Conservation (phyloP, 257 asterid genomes). For the Mentha longifolia region DNA sequence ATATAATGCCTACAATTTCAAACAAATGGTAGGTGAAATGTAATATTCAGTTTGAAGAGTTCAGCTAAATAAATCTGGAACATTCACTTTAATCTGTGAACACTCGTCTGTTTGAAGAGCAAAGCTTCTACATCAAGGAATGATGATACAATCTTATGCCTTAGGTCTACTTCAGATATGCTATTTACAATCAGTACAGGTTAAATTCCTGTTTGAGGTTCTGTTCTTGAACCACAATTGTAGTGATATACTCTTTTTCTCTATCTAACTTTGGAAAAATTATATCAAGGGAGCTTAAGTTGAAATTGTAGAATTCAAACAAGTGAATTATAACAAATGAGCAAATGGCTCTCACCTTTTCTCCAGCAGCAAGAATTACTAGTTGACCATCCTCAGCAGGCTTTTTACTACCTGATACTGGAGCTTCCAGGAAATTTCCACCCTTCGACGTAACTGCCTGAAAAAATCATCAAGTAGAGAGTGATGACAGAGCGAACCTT, state of each 20-base stretch:
- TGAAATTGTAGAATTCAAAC: not conserved
- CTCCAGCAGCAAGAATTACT: slow-evolving; percentile 97
- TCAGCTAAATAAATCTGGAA: slow-evolving; percentile 10
- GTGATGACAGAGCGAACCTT: slow-evolving; percentile 12
- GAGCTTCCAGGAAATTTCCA: slow-evolving; percentile 87
- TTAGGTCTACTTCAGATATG: not conserved
- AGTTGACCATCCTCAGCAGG: slow-evolving; percentile 99
- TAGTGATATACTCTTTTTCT: not conserved
- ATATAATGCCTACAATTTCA: slow-evolving; percentile 62
- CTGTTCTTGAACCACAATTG: too few relatives aligned
- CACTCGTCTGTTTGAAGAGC: not conserved
- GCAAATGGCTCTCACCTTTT: slow-evolving; percentile 53
- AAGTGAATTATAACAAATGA: not conserved
- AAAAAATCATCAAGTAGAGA: slow-evolving; percentile 29
- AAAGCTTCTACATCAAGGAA: slow-evolving; percentile 7
- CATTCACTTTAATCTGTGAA: not conserved
- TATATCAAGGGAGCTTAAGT: not conserved
- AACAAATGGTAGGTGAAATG: slow-evolving; percentile 24
- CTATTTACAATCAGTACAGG: too few relatives aligned
- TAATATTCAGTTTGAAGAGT: slow-evolving; percentile 8
- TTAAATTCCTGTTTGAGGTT: too few relatives aligned
- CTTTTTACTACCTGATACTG: slow-evolving; percentile 98
- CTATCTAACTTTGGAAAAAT: slow-evolving; percentile 15
- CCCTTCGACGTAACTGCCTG: slow-evolving; percentile 87
- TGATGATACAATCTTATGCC: not conserved